These are phyloP conservation scores for Plasmodium malariae DNA, from an alignment of 169 alveolate genomes.

Conservation along the genomic window DNA sequence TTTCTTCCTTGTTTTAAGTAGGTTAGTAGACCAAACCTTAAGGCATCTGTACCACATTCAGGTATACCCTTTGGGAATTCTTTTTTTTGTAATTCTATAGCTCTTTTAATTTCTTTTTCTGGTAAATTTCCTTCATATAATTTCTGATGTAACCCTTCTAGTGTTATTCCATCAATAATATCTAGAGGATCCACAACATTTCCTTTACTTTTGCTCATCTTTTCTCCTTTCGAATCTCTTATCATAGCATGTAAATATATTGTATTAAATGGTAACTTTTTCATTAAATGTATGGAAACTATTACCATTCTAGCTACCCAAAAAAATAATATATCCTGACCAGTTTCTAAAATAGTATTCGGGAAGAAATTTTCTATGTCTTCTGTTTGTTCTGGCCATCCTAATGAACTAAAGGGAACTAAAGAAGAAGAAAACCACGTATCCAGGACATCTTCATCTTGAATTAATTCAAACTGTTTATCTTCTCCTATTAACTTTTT, in stretches of 20 bases:
- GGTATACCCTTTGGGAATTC: constrained; percentile 99
- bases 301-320: constrained; percentile 99
- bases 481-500: constrained; percentile 86
- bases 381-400: constrained; percentile 97
- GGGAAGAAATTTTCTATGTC: constrained; percentile 97
- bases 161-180: constrained; percentile 95
- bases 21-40: constrained; percentile 96
- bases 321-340: constrained; percentile 99
- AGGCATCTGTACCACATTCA: constrained; percentile 99
- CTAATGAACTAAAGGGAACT: constrained; percentile 98
- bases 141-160: constrained; percentile 92
- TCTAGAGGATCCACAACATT: constrained; percentile 99
- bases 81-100: constrained; percentile 92
- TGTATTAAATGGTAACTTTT: constrained; percentile 96
- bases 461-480: constrained; percentile 89
- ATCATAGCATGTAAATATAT: constrained; percentile 99
- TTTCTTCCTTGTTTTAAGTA: constrained; percentile 95
- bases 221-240: constrained; percentile 98
- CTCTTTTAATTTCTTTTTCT: constrained; percentile 93
- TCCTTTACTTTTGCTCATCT: constrained; percentile 98
- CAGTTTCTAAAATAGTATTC: constrained; percentile 97
- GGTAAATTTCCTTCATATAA: constrained; percentile 94
- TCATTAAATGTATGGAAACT: constrained; percentile 96
- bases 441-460: constrained; percentile 99
- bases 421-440: constrained; percentile 99